Evolutionary conservation across 2,329 filamentous ascomycete genomes (phyloP), one percentile per base, ranked within the genome.

Genomic region (Fusarium armeniacum): DNA sequence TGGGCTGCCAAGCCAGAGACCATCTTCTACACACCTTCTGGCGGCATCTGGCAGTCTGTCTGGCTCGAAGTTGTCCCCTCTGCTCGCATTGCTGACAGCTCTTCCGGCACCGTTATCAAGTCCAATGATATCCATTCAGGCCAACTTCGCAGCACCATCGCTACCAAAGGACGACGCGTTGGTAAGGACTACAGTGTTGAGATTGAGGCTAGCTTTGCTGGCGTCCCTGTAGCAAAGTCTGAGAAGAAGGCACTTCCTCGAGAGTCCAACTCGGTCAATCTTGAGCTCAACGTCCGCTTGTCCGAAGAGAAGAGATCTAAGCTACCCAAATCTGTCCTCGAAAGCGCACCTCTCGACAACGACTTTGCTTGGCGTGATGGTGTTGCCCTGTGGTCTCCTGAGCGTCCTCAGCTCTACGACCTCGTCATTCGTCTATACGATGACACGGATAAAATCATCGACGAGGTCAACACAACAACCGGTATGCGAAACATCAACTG

Each of bases 401-500:
- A 89, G 56, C 80, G 86, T 63, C 87, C 87, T 0, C 81, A 81
- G 2, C 82, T 89, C 3, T 90, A 90, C 74, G 84, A 84, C 66
- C 69, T 91, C 7, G 78, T 76, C 0, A 81, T 91, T 32, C 82
- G 83, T 2, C 79, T 91, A 0, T 83, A 81, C 44, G 81, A 86
- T 58, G 74, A 76, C 0, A 67, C 72, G 0, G 79, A 77, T 2
- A 74, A 75, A 6, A 71, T 82, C 1, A 66, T 89, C 13, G 89
- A 92, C 65, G 82, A 86, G 59, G 82, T 90, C 4, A 79, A 83
- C 32, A 91, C 88, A 0, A 86, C 85, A 4, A 87, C 86, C 0
- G 89, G 90, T 2, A 88, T 90, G 84, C 84, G 88, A 20, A 86
- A 82, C 13, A 80, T 90, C 10, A 80, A 86, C 63, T 91, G 89